Percentiles rank a stretch among this genome's conserved stretches.
These are phyloP conservation scores for Tylopilus orsonianus DNA, from an alignment of 1,284 basidiomycete species.

Conservation along the genomic window DNA sequence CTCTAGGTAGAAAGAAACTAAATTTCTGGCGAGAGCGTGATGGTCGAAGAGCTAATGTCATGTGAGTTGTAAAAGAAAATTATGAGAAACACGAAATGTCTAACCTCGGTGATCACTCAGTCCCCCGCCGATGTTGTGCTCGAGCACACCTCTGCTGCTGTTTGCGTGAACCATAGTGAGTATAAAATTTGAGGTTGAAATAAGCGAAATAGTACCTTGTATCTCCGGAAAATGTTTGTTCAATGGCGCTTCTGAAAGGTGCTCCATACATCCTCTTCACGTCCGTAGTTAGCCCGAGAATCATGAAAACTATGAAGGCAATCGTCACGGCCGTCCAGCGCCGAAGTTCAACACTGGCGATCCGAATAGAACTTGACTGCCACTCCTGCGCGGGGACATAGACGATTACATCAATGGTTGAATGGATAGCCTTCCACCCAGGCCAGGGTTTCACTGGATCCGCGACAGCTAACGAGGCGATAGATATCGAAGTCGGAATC, in stretches of 20 bases:
- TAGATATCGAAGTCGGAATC: slow-evolving; percentile 17
- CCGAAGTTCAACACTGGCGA: slow-evolving; percentile 15
- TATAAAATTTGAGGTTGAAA: not conserved
- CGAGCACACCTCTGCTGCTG: not conserved
- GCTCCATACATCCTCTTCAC: slow-evolving; percentile 18
- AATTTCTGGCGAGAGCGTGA: not conserved
- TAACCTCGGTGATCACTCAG: slow-evolving; percentile 2
- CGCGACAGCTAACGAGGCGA: slow-evolving; percentile 11
- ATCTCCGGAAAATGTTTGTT: not conserved
- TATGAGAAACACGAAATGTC: not conserved
- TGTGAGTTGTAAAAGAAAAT: not conserved
- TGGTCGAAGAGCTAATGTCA: not conserved
- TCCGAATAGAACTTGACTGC: slow-evolving; percentile 1
- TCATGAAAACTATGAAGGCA: slow-evolving; percentile 23
- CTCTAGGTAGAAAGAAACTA: not conserved
- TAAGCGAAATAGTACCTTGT: slow-evolving; percentile 4
- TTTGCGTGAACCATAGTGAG: slow-evolving; percentile 2
- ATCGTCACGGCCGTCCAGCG: slow-evolving; percentile 21
- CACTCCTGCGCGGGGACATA: slow-evolving; percentile 14
- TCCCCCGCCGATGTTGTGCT: not conserved
- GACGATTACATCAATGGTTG: slow-evolving; percentile 9
- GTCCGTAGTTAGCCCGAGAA: slow-evolving; percentile 27
- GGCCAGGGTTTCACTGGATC: slow-evolving; percentile 23
- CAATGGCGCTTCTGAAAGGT: slow-evolving; percentile 8
- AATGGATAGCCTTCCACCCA: slow-evolving; percentile 24